These are phyloP conservation scores for Rubia yunnanensis DNA, from an alignment of 257 asterid species.

Conservation along the genomic window DNA sequence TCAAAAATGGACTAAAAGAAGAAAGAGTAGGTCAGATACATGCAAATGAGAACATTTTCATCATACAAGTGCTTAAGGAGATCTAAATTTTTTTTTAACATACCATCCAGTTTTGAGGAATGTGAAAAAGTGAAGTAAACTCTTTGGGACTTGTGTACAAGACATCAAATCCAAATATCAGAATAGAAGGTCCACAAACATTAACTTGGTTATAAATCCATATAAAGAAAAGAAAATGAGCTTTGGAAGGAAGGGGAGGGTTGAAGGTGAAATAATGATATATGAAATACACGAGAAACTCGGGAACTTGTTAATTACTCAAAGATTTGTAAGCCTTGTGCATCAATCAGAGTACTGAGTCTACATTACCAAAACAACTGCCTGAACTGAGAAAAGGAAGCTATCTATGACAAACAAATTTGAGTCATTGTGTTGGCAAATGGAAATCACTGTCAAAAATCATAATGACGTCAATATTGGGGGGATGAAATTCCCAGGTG, in stretches of 20 bases:
- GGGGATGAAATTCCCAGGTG: background rate
- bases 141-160: constrained; percentile 78
- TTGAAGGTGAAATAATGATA: too few species aligned
- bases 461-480: background rate
- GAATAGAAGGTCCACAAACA: too few species aligned
- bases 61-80: background rate
- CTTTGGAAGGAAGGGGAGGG: background rate
- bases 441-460: background rate
- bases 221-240: background rate
- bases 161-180: background rate
- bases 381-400: background rate
- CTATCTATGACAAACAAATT: too few species aligned
- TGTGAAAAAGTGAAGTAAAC: constrained; percentile 64
- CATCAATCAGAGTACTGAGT: background rate
- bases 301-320: too few species aligned
- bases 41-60: background rate
- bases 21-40: constrained; percentile 12
- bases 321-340: background rate
- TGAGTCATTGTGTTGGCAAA: too few species aligned
- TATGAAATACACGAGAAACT: too few species aligned
- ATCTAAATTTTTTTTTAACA: constrained; percentile 16
- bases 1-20: constrained; percentile 55
- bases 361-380: background rate
- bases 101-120: constrained; percentile 96
- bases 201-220: too few species aligned